These are phyloP conservation scores for Hyaloscypha bicolor DNA, from an alignment of 495 filamentous ascomycete species.

Conservation along the genomic window DNA sequence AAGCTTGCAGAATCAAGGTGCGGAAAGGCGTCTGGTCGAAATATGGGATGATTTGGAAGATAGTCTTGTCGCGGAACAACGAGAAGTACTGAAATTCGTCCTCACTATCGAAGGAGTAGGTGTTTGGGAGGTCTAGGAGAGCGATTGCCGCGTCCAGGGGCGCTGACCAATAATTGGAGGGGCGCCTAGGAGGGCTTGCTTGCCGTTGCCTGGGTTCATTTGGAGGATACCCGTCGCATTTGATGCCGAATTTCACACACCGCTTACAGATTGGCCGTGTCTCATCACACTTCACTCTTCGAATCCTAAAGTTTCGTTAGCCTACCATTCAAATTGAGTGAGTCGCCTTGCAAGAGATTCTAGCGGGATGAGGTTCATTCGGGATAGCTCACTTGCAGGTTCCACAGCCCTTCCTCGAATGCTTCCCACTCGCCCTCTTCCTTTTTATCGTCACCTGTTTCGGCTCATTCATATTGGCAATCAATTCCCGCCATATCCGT, in stretches of 20 bases:
- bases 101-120: slow-evolving; percentile 29
- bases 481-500: background rate
- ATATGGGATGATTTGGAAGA: slow-evolving; percentile 58
- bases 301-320: slow-evolving; percentile 8
- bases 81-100: slow-evolving; percentile 57
- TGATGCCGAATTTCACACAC: slow-evolving; percentile 51
- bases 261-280: slow-evolving; percentile 50
- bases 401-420: slow-evolving; percentile 12
- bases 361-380: background rate
- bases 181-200: background rate
- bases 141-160: background rate
- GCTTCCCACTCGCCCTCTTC: slow-evolving; percentile 1
- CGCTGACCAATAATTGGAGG: background rate
- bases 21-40: slow-evolving; percentile 62
- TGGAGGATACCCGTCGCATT: slow-evolving; percentile 54
- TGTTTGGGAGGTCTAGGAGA: slow-evolving; percentile 10
- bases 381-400: slow-evolving; percentile 14
- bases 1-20: slow-evolving; percentile 56
- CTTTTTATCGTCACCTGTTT: background rate
- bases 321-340: background rate
- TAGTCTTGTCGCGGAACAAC: slow-evolving; percentile 56
- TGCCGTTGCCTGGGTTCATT: background rate
- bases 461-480: background rate
- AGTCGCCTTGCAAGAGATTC: background rate
- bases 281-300: slow-evolving; percentile 61